Base-by-base conservation (phyloP, 1,139 yeast genomes). In the Suhomyces wounanorum region DNA sequence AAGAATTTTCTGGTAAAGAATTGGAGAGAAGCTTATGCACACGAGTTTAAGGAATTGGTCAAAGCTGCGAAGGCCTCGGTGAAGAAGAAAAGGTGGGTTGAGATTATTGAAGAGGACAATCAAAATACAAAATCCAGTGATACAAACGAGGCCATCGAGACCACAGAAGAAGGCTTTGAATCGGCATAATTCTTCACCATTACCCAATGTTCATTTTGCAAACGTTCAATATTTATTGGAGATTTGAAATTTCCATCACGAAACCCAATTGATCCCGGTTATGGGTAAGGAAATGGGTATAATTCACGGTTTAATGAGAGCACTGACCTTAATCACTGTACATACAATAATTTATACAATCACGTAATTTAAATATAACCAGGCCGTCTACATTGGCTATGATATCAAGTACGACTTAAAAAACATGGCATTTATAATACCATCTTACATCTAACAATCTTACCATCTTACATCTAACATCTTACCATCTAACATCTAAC, bases 21-120 rank as follows among this genome's bases (percentile, higher is more conserved):
- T 26, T 87, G 94, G 92, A 67, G 72, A 36, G 59, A 61, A 9
- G 67, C 71, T 45, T 79, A 85, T 60, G 68, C 70, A 17, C 65
- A 65, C n/a, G 85, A 83, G 36, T 89, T 83, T 63, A 68, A 63
- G 18, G 73, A 68, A 18, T 69, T 89, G 52, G 75, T 81, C 5
- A 68, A 66, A 40, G 72, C 72, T 51, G 96, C 96, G 0, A 73
- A 63, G 47, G 56, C 52, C 17, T 68, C 74, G 13, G 61, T 63
- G 49, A 59, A 64, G 54, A 64, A 43, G 44, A 36, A 43, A 44
- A 36, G 36, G 17, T 13, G 7, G 47, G 30, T 28, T n/a, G 31
- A 30, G 23, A 9, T 9, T 16, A n/a, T 33, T 14, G 37, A 33
- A 5, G 37, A 14, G 11, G 18, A 33, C 11, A 13, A 14, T 16